These are phyloP conservation scores for Aegilops tauschii DNA, from an alignment of 176 grass and related monocot species.

Conservation along the genomic window DNA sequence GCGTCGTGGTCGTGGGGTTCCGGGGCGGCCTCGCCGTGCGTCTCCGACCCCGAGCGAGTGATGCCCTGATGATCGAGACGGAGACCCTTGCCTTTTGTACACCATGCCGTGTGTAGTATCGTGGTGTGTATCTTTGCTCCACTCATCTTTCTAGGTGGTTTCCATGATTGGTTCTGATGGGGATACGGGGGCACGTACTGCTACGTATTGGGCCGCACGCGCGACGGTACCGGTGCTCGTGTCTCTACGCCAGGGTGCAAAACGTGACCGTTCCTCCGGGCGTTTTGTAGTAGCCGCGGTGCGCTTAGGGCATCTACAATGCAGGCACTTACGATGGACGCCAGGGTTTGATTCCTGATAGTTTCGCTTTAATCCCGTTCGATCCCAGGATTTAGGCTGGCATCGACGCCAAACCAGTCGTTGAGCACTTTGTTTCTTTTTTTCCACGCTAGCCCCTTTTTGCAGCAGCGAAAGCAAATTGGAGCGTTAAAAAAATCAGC, in stretches of 20 bases:
- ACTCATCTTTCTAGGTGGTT: neutral
- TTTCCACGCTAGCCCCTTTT: too few relatives aligned
- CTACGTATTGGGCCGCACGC: neutral
- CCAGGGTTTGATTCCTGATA: too few relatives aligned
- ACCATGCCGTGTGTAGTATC: too few relatives aligned
- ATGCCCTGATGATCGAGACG: constrained; percentile 35
- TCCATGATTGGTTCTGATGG: neutral
- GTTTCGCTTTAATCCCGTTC: too few relatives aligned
- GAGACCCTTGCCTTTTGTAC: neutral
- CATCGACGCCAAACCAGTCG: too few relatives aligned
- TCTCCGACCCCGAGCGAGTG: neutral
- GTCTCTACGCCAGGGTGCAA: neutral
- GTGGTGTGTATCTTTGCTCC: neutral
- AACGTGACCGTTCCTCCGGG: neutral
- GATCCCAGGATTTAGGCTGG: too few relatives aligned
- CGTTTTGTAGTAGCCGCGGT: neutral
- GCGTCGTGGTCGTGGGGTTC: neutral
- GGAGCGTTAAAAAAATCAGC: too few relatives aligned
- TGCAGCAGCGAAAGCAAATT: too few relatives aligned
- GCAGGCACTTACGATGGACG: too few relatives aligned
- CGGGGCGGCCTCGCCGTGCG: neutral
- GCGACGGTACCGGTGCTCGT: neutral
- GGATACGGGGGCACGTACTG: neutral
- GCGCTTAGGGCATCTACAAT: too few relatives aligned
- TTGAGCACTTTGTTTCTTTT: too few relatives aligned